phyloP scores from a whole-genome alignment of 2,329 filamentous ascomycete species.

The Aspergillus sp. region DNA sequence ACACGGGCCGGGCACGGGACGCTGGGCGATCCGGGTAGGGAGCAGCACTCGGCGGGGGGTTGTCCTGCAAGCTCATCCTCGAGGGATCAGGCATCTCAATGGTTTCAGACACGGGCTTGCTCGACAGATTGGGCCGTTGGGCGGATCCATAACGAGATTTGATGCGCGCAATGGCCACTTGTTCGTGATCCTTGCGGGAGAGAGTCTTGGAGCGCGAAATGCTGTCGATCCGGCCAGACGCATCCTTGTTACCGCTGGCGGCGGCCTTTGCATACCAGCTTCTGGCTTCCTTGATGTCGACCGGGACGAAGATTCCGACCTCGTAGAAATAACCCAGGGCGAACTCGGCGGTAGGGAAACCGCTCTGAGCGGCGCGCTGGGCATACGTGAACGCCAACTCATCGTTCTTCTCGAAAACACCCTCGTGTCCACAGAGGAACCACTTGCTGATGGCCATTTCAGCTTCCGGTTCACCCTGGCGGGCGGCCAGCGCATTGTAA shows the following conservation, averaged over 20 bases:
- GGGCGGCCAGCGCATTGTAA: slow-evolving; percentile 90
- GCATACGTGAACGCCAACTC: slow-evolving; percentile 90
- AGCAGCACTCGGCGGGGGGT: slow-evolving; percentile 31
- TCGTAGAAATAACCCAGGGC: slow-evolving; percentile 97
- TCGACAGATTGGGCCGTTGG: slow-evolving; percentile 38
- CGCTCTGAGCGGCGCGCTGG: slow-evolving; percentile 75
- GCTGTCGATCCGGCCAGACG: slow-evolving; percentile 75
- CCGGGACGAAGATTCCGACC: slow-evolving; percentile 88
- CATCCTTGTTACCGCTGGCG: slow-evolving; percentile 89
- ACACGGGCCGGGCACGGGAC: slow-evolving; percentile 33
- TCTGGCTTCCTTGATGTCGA: slow-evolving; percentile 76
- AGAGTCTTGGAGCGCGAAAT: slow-evolving; percentile 79
- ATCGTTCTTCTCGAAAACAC: slow-evolving; percentile 92
- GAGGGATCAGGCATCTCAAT: slow-evolving; percentile 51
- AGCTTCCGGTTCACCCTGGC: slow-evolving; percentile 89
- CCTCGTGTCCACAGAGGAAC: slow-evolving; percentile 95
- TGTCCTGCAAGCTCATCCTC: slow-evolving; percentile 38
- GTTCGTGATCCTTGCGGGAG: slow-evolving; percentile 89
- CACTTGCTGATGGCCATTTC: slow-evolving; percentile 97
- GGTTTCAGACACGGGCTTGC: slow-evolving; percentile 38
- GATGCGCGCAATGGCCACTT: slow-evolving; percentile 83
- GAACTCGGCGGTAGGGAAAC: slow-evolving; percentile 88
- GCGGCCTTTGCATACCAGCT: slow-evolving; percentile 90
- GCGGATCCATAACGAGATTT: slow-evolving; percentile 75
- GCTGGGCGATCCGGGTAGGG: slow-evolving; percentile 43